Evolutionary conservation across 1,284 basidiomycete species (phyloP), one percentile per base, ranked within the genome.

Genomic region (Fomitopsis pinicola): DNA sequence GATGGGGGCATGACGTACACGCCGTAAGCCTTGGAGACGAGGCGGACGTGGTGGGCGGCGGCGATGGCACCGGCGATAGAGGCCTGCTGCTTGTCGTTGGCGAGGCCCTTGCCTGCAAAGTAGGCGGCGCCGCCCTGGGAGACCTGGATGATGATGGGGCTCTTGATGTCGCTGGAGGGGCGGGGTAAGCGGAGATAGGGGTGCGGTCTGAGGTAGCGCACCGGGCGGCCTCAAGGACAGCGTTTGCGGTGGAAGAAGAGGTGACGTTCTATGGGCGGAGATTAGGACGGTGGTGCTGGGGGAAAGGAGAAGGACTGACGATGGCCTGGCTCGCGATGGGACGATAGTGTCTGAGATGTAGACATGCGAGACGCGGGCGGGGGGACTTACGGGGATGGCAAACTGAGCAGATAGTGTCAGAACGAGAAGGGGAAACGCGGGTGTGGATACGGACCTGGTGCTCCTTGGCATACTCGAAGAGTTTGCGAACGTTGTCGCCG

Each of bases 41-140:
- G 82, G 65, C 97, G 91, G 76, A 98, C 83, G 77, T 97, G 97
- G 80, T 92, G 87, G 42, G 97, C 97, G 63, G 95, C 96, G 59
- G 96, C 94, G 71, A 92, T 78, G 66, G 97, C 92, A 75, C 97
- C 97, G 46, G 86, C 79, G 72, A 97, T 92, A 59, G 97, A 98
- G n/a, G 94, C 97, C 77, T 97, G 89, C 76, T 99, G 97, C 72
- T 95, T 91, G 77, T 91, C 92, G 78, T 99, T 99, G 73, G 92
- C 80, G 58, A 99, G 84, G 60, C 95, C 95, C 80, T 99, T 99
- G 69, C 97, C 97, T 62, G 94, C 95, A 75, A 95, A 98, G 86
- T 94, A 98, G 64, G 95, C 95, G 69, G 89, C 86, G 74, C 97
- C 97, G 66, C 97, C 97, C 77, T 99, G 95, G 62, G 97, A 99